These are phyloP conservation scores for Russula dissimulans DNA, from an alignment of 768 basidiomycete species.

Conservation along the genomic window DNA sequence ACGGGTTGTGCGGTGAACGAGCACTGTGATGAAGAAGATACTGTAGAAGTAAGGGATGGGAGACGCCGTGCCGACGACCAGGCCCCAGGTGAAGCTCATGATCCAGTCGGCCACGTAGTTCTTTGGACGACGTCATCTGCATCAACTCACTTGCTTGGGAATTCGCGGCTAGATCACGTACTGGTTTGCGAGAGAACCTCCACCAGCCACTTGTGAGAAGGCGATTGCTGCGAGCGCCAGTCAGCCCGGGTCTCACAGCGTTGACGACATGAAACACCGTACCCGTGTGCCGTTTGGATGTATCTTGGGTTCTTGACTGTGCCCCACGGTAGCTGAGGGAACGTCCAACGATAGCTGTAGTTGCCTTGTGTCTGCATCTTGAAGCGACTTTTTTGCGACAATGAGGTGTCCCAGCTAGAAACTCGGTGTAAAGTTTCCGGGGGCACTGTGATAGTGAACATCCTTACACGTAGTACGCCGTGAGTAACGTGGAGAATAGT, in stretches of 20 bases:
- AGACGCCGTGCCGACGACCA: conserved; percentile 60
- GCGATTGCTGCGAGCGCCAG: conserved; percentile 50
- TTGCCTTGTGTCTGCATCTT: conserved; percentile 95
- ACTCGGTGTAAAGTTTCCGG: background rate
- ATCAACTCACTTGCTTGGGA: background rate
- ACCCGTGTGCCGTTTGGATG: conserved; percentile 94
- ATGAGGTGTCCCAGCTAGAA: conserved; percentile 80
- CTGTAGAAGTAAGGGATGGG: conserved; percentile 96
- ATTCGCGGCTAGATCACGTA: conserved; percentile 29
- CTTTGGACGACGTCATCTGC: conserved; percentile 18
- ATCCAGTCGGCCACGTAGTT: conserved; percentile 94
- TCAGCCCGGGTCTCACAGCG: background rate
- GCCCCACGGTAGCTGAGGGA: conserved; percentile 86
- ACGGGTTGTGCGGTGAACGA: conserved; percentile 82
- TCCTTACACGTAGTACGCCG: conserved; percentile 76
- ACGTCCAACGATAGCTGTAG: conserved; percentile 75
- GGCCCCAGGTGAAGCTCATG: conserved; percentile 81
- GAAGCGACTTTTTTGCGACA: conserved; percentile 96
- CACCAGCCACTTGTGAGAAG: conserved; percentile 92
- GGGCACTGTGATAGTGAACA: background rate
- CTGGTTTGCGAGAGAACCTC: conserved; percentile 88
- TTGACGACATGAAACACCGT: conserved; percentile 15
- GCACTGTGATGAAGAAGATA: conserved; percentile 88
- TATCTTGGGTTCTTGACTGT: conserved; percentile 78
- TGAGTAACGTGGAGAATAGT: conserved; percentile 67